Evolutionary conservation across 768 basidiomycete genomes (phyloP), one percentile per base, ranked within the genome.

Genomic region (Lentinula detonsa): DNA sequence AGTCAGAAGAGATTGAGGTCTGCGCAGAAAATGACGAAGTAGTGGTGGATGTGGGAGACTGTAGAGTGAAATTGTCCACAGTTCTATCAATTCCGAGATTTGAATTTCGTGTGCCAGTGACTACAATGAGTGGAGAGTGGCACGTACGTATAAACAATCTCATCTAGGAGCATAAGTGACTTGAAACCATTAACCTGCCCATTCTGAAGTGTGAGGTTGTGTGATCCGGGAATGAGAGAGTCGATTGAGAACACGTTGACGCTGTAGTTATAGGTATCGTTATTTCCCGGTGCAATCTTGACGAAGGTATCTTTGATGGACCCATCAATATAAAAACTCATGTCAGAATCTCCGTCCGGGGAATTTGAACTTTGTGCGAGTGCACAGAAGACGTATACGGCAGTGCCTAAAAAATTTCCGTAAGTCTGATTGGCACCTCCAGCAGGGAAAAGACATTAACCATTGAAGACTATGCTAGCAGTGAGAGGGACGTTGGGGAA

Each of bases 301-400:
- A 43, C 42, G 39, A 61, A 71, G 73, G 3, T 61, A 35, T 23
- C 73, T 0, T 68, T 71, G 9, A 49, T 18, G 21, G 65, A 62
- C 31, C 70, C 71, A 59, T 78, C 76, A 46, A 78, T 56, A 56
- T 67, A 68, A 61, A 76, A 78, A 0, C 63, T 67, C 70, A 76
- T 67, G 59, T 76, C 68, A 1, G 71, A 62, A 61, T 72, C 59
- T 16, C 68, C 75, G 53, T 67, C 64, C 11, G 70, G 72, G 31
- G 45, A 42, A 13, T 33, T 55, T 23, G 53, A 60, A 3, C 70
- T 66, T 43, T 70, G 66, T 0, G 77, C 66, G 11, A 76, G 62
- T 18, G 72, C 70, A 61, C 76, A 77, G 62, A 70, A 78, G 4
- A 80, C 75, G 64, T 79, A 80, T n/a, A 81, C 65, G 0, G 78